phyloP scores from a whole-genome alignment of 495 filamentous ascomycete genomes.

The Tuber calosporum region DNA sequence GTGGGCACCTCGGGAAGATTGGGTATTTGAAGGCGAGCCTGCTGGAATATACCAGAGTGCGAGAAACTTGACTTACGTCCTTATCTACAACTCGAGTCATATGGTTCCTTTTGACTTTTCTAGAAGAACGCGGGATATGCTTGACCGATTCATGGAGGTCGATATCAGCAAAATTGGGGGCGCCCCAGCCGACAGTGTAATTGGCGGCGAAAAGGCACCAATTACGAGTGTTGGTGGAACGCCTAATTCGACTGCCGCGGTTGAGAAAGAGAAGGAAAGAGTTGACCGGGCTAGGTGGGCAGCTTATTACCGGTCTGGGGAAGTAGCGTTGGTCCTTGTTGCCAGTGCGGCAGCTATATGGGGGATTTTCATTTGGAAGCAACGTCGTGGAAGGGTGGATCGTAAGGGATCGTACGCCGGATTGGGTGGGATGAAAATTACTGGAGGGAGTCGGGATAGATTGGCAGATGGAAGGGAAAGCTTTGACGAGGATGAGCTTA shows the following conservation, averaged over 20 bases:
- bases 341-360: constrained; percentile 67
- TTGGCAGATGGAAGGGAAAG: constrained; percentile 47
- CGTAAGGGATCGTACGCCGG: constrained; percentile 39
- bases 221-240: constrained; percentile 76
- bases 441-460: constrained; percentile 48
- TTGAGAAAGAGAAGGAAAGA: constrained; percentile 64
- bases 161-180: constrained; percentile 90
- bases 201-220: constrained; percentile 83
- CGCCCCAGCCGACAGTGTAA: constrained; percentile 68
- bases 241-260: constrained; percentile 65
- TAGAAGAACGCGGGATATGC: constrained; percentile 84
- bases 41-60: constrained; percentile 92
- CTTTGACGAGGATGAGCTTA: constrained; percentile 83
- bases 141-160: constrained; percentile 90
- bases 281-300: constrained; percentile 81
- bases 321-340: constrained; percentile 80
- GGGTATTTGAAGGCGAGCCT: constrained; percentile 86
- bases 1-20: constrained; percentile 83
- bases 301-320: constrained; percentile 85
- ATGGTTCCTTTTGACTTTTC: constrained; percentile 97
- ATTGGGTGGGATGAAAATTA: constrained; percentile 37
- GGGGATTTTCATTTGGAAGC: constrained; percentile 81
- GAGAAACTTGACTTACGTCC: constrained; percentile 87
- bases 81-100: constrained; percentile 91
- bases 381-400: constrained; percentile 52